Base-by-base conservation (phyloP, 1,284 basidiomycete genomes). In the Heliocybe sulcata region DNA sequence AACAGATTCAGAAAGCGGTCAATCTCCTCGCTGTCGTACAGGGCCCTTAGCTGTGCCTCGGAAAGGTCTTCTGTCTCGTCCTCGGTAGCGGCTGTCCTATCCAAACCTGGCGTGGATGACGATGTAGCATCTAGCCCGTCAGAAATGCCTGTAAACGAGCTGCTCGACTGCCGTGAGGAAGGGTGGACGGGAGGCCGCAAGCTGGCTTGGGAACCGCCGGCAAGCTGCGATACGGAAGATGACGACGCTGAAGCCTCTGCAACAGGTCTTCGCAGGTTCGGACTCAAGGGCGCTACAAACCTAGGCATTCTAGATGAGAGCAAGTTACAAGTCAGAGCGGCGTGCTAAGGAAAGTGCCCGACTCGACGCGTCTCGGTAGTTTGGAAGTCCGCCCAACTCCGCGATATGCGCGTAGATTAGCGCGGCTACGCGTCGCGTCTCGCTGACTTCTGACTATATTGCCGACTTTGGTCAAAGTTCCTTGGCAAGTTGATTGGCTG, bases 11-110 rank as follows among this genome's bases (percentile, higher is more conserved):
- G 64, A 61, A 81, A 84, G 26, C 80, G 69, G 42, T 82, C 74
- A 23, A 85, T 78, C 66, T 86, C 82, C 64, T 85, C 82, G 53
- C 77, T 73, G 27, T 86, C 82, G 57, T 83, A 85, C 25, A 81
- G 59, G 53, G 79, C 74, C 38, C 82, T 69, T 22, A 85, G 70
- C 59, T 82, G 70, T 3, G 60, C 63, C 54, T 77, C 67, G 1
- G 68, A 63, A 6, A 69, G 55, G 14, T 60, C 63, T 38, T 64
- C 63, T 52, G 29, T 31, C 6, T 67, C 65, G 16, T 57, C 20
- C 14, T 49, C 23, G 3, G 20, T 25, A 6, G 20, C 6, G 8
- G 22, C 9, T 12, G 11, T 22, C 22, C 20, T 6, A 22, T 26
- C 23, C n/a, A 22, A 11, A 16, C 23, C 47, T 20, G 8, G 23